Evolutionary conservation across 2,329 filamentous ascomycete species (phyloP).

Genomic region (Apiospora phragmitis): DNA sequence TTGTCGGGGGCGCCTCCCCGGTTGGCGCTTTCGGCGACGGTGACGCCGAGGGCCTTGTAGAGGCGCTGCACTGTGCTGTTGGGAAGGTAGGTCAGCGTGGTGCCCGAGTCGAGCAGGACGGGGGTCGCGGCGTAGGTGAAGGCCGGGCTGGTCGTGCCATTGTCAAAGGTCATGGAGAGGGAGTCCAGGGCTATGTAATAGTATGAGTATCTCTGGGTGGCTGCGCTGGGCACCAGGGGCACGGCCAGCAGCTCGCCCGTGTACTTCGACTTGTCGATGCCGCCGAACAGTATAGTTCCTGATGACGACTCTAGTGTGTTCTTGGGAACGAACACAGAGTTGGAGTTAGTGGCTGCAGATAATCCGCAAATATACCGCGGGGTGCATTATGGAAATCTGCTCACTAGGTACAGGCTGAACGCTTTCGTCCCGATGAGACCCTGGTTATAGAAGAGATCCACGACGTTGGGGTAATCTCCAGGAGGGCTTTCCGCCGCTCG

Average conservation of each 20-base stretch:
- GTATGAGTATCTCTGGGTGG: constrained; percentile 39
- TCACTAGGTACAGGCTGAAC: constrained; percentile 66
- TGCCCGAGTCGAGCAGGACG: constrained; percentile 69
- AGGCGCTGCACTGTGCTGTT: constrained; percentile 47
- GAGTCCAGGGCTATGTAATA: constrained; percentile 52
- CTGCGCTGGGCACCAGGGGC: constrained; percentile 54
- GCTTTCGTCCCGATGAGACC: constrained; percentile 62
- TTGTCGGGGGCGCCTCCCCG: constrained; percentile 35
- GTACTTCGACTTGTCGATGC: constrained; percentile 77
- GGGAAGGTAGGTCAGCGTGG: constrained; percentile 66
- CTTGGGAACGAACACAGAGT: constrained; percentile 43
- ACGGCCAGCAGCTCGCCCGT: constrained; percentile 62
- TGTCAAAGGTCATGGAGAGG: constrained; percentile 46
- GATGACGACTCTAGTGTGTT: constrained; percentile 49
- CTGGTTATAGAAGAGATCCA: constrained; percentile 64
- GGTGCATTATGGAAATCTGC: constrained; percentile 15
- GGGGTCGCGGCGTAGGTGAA: constrained; percentile 46
- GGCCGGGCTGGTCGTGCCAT: constrained; percentile 48
- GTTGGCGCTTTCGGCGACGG: constrained; percentile 33
- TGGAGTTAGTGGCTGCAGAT: background rate
- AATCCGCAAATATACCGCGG: background rate
- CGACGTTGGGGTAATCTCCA: constrained; percentile 55
- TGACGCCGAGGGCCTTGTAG: constrained; percentile 56
- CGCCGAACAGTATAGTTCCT: constrained; percentile 68
- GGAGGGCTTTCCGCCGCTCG: constrained; percentile 47